A percentile compares a stretch with the other conserved stretches of the same genome.
These are phyloP conservation scores for Acrocalymma vagum DNA, from an alignment of 2,329 filamentous ascomycete genomes.

Conservation along the genomic window DNA sequence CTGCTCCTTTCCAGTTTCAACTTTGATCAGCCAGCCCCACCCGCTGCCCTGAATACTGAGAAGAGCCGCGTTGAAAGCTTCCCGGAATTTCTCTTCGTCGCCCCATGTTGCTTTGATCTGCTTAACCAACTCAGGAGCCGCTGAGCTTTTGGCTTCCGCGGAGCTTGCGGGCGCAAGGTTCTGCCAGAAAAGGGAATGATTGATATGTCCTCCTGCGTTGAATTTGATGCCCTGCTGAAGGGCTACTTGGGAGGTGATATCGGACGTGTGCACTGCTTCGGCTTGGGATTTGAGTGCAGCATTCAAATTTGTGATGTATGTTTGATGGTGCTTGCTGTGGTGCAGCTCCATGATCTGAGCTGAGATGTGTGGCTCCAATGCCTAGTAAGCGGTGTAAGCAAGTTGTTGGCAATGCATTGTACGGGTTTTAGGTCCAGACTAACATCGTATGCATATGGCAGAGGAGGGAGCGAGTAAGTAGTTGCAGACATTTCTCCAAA, in stretches of 20 bases:
- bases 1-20: constrained; percentile 61
- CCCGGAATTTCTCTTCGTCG: constrained; percentile 70
- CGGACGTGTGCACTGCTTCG: constrained; percentile 62
- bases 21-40: constrained; percentile 86
- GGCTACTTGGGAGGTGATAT: constrained; percentile 71
- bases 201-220: constrained; percentile 91
- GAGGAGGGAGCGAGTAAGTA: constrained; percentile 68
- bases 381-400: constrained; percentile 52
- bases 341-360: constrained; percentile 83
- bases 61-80: constrained; percentile 71
- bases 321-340: constrained; percentile 80
- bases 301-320: constrained; percentile 81
- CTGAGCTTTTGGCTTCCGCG: constrained; percentile 62
- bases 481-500: constrained; percentile 46
- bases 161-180: constrained; percentile 73
- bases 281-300: constrained; percentile 68
- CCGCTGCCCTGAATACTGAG: constrained; percentile 82
- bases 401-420: neutral
- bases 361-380: constrained; percentile 77
- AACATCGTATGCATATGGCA: constrained; percentile 77
- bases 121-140: constrained; percentile 65
- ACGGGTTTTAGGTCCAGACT: constrained; percentile 36
- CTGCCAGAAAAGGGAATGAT: constrained; percentile 93
- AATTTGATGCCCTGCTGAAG: constrained; percentile 81
- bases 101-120: constrained; percentile 75